Percentiles rank a stretch among this genome's conserved stretches.
Evolutionary conservation across 331 rosid genomes (phyloP).

Genomic region (Pyrus hybrid): DNA sequence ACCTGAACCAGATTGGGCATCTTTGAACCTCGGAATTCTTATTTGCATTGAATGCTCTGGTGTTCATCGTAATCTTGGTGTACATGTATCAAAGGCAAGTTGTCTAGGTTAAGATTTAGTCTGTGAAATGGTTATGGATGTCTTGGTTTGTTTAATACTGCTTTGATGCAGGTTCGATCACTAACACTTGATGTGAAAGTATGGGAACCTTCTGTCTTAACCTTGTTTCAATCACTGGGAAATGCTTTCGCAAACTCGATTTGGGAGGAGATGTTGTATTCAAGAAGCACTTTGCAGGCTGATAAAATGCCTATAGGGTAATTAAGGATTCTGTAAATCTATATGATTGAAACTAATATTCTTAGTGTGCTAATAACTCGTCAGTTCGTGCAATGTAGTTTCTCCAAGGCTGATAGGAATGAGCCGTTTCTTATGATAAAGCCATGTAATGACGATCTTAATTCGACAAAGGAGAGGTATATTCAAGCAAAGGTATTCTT

Average conservation of each 20-base stretch:
- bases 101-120: not conserved
- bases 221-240: constrained; percentile 58
- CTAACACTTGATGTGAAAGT: constrained; percentile 73
- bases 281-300: constrained; percentile 25
- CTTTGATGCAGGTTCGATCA: constrained; percentile 55
- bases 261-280: constrained; percentile 62
- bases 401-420: constrained; percentile 28
- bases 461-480: constrained; percentile 51
- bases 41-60: constrained; percentile 79
- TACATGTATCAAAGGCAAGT: constrained; percentile 72
- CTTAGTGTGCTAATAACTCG: constrained; percentile 10
- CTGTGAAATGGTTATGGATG: not conserved
- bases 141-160: not conserved
- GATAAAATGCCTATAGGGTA: constrained; percentile 36
- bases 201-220: constrained; percentile 55
- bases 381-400: constrained; percentile 30
- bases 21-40: constrained; percentile 69
- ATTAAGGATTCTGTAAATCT: constrained; percentile 11
- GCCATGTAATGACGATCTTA: constrained; percentile 49
- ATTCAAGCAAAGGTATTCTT: constrained; percentile 57
- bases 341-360: constrained; percentile 4
- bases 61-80: constrained; percentile 79
- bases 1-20: constrained; percentile 82
- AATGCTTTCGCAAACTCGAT: constrained; percentile 54
- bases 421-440: constrained; percentile 30